phyloP scores from a whole-genome alignment of 228 moss, liverwort and hornwort species.

The Sphagnum magellanicum region DNA sequence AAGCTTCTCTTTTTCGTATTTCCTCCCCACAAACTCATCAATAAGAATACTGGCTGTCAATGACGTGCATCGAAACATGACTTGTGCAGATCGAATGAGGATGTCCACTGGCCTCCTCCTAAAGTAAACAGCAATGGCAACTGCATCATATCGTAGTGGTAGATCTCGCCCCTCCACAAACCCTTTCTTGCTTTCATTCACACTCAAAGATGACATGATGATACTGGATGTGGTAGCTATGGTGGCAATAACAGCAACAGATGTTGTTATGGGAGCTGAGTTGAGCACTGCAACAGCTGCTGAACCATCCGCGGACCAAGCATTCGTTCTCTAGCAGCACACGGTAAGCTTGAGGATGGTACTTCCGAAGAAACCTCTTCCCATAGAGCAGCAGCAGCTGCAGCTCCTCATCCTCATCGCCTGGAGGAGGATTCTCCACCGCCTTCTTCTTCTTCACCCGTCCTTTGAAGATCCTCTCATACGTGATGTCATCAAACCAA shows the following conservation, averaged over 20 bases:
- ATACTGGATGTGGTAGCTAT: constrained; percentile 45
- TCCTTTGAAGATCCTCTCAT: background rate
- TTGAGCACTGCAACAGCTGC: no score
- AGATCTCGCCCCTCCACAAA: constrained; percentile 79
- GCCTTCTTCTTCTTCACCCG: background rate
- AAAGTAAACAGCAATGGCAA: constrained; percentile 62
- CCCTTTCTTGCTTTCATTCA: constrained; percentile 13
- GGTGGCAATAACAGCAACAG: no score
- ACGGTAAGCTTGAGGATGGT: background rate
- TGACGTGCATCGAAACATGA: no score
- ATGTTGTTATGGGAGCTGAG: no score
- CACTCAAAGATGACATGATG: constrained; percentile 32
- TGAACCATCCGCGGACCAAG: constrained; percentile 1
- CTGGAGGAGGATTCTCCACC: background rate
- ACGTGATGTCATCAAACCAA: background rate
- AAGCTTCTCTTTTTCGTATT: no score
- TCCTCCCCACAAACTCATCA: no score
- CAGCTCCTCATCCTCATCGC: background rate
- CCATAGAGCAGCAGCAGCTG: background rate
- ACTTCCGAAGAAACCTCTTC: background rate
- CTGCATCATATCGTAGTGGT: constrained; percentile 76
- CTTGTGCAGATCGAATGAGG: no score
- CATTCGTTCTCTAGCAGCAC: background rate
- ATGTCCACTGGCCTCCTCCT: constrained; percentile 58
- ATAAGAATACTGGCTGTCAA: no score